Evolutionary conservation across 768 basidiomycete species (phyloP), one percentile per base, ranked within the genome.

Genomic region (Cystofilobasidium capitatum): DNA sequence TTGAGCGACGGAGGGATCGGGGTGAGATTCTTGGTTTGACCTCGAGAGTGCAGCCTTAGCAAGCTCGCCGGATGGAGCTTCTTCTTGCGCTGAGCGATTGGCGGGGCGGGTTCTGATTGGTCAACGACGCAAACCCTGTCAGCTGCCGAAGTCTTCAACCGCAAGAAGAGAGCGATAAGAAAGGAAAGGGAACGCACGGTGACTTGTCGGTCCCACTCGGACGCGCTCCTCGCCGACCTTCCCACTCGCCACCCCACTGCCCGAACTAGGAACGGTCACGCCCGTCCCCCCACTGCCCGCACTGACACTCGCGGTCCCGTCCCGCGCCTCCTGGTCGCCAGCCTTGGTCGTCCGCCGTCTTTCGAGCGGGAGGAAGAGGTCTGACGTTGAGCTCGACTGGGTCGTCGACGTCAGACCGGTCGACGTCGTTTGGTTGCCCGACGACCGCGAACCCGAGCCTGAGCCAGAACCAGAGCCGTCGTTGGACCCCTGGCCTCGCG

Each of bases 321-420:
- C 9, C 47, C n/a, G 47, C 8, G 2, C 13, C 47, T 26, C 26
- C 17, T 54, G 14, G 9, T 55, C 2, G 51, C 4, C 51, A 7
- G 3, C 12, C 29, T 7, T 1, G 51, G 51, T 26, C 31, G 51
- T 8, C 29, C 16, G 51, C 51, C 14, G 51, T 2, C 29, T 14
- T 26, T 2, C 29, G 2, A 20, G 13, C 51, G 31, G 16, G 51
- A 55, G 29, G 31, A 55, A 55, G 14, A 55, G 51, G 16, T 26
- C 29, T 17, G 51, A 55, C 14, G 26, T n/a, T 13, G 51, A 55
- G 14, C 29, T 31, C 29, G 51, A 55, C 13, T 55, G 29, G 13
- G 51, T 55, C 51, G 51, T 31, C 31, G 51, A 55, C 29, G 51
- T 55, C 51, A 55, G 51, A 20, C 51, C 51, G 2, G 51, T 55